These are phyloP conservation scores for Aspergillus biplanus DNA, from an alignment of 495 filamentous ascomycete genomes.

Conservation along the genomic window DNA sequence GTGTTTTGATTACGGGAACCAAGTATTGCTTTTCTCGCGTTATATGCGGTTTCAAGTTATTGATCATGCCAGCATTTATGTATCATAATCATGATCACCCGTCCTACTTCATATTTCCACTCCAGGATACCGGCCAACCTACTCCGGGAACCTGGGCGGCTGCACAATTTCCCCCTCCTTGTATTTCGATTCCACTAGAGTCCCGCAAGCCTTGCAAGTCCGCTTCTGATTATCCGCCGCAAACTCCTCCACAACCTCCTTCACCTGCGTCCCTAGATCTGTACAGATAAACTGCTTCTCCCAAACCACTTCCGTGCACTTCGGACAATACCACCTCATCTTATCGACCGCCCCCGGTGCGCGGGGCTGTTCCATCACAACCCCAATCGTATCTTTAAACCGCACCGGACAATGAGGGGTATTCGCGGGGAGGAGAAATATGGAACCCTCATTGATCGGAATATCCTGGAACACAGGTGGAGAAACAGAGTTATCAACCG, in stretches of 20 bases:
- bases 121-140: constrained; percentile 6
- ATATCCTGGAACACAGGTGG: constrained; percentile 74
- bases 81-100: constrained; percentile 13
- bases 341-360: constrained; percentile 70
- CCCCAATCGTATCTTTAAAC: constrained; percentile 72
- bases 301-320: constrained; percentile 74
- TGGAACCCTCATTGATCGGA: constrained; percentile 86
- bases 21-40: no score
- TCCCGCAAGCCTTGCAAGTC: constrained; percentile 78
- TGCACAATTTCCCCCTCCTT: constrained; percentile 48
- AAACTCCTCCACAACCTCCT: constrained; percentile 86
- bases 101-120: constrained; percentile 5
- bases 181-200: constrained; percentile 60
- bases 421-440: constrained; percentile 91
- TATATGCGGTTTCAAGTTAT: no score
- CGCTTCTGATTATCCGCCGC: constrained; percentile 70
- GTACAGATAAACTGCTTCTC: constrained; percentile 88
- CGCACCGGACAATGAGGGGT: constrained; percentile 82
- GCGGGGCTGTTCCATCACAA: constrained; percentile 90
- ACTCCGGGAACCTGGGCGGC: constrained; percentile 42
- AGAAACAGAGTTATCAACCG: constrained; percentile 66
- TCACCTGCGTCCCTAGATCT: constrained; percentile 96
- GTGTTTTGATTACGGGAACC: background rate
- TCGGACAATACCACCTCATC: constrained; percentile 81
- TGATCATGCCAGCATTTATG: background rate